Evolutionary conservation across 1,284 basidiomycete species (phyloP), one percentile per base, ranked within the genome.

Genomic region (Pseudozyma pruni): DNA sequence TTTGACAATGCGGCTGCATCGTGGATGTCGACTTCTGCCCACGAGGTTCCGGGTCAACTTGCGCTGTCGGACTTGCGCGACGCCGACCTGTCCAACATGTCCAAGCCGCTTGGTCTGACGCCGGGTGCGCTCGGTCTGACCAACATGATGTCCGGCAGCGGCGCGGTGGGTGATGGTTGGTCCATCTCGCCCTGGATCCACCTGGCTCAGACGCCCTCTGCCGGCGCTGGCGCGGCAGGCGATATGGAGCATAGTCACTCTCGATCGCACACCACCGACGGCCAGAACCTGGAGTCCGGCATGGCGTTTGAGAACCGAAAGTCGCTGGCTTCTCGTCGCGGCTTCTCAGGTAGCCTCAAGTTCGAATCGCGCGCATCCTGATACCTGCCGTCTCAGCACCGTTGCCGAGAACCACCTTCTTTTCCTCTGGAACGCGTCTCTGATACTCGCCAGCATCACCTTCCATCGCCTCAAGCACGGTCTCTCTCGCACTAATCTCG

Each of bases 131-230:
- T 71, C 16, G 68, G 62, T 4, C 40, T 66, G 10, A 46, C 38
- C 22, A 54, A 55, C 33, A 20, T 31, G n/a, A 44, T 59, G 50
- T 17, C 44, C 3, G 60, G 51, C 20, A 50, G 14, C 13, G 49
- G 67, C 20, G 33, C 43, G 14, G 46, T 38, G 17, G 45, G 52
- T 17, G 69, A 72, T 9, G 63, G 69, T n/a, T 72, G 69, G 69
- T 50, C 69, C 16, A 72, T 72, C 27, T 72, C 69, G n/a, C 69
- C 69, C 19, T 72, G 69, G 69, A 52, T 72, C 56, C 55, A 56
- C 37, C 33, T 72, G 10, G 33, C 41, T 3, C 35, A 53, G 31
- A 67, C 58, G 6, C 69, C 69, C 0, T 59, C 61, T 7, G 53
- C 40, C 8, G 48, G 57, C 27, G 49, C 40, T 3, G 48, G 52